Evolutionary conservation across 768 basidiomycete species (phyloP).

Genomic region (Russula lepida): DNA sequence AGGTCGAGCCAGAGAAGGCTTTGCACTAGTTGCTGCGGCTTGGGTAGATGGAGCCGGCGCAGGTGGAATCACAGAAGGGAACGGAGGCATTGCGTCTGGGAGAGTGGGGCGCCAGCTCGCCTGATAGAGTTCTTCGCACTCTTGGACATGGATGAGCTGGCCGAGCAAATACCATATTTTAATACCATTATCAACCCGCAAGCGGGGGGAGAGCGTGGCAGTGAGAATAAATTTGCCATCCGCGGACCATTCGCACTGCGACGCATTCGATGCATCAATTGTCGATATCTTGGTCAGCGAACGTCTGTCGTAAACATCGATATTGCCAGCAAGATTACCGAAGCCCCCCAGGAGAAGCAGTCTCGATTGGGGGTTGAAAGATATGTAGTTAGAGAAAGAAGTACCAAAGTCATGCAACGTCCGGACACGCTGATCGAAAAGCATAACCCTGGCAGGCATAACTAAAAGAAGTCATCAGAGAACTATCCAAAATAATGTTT

Average conservation of each 20-base stretch:
- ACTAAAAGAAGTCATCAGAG: constrained; percentile 35
- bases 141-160: constrained; percentile 75
- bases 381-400: constrained; percentile 83
- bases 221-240: constrained; percentile 91
- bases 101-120: constrained; percentile 71
- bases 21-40: constrained; percentile 40
- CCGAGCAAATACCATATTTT: constrained; percentile 95
- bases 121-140: constrained; percentile 85
- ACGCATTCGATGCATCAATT: constrained; percentile 89
- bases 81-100: constrained; percentile 55
- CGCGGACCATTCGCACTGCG: constrained; percentile 91
- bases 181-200: constrained; percentile 95
- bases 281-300: constrained; percentile 66
- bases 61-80: constrained; percentile 56
- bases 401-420: constrained; percentile 86
- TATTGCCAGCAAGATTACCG: constrained; percentile 91
- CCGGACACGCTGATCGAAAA: constrained; percentile 88
- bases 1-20: constrained; percentile 52
- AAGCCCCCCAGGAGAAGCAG: constrained; percentile 89
- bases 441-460: constrained; percentile 90
- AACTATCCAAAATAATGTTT: neutral
- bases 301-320: constrained; percentile 87
- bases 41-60: constrained; percentile 55
- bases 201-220: constrained; percentile 88
- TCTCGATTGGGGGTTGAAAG: constrained; percentile 91